A percentile compares a stretch with the other conserved stretches of the same genome.
phyloP scores from a whole-genome alignment of 495 filamentous ascomycete genomes.

The Oidiodendron maius region DNA sequence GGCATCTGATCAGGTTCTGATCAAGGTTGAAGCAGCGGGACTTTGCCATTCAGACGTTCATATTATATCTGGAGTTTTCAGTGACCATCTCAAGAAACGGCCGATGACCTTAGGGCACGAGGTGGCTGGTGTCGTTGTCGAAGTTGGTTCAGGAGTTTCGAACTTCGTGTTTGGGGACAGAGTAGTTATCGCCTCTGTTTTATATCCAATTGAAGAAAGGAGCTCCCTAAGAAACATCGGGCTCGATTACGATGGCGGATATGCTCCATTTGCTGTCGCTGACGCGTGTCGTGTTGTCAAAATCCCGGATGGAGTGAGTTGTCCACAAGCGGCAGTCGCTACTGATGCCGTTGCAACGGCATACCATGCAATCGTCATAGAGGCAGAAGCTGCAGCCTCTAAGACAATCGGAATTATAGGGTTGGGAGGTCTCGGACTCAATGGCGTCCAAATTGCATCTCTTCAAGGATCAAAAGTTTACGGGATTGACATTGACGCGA shows the following conservation, averaged over 20 bases:
- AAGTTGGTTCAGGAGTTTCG: background rate
- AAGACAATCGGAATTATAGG: background rate
- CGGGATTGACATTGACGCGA: conserved; percentile 1
- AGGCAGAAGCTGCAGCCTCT: background rate
- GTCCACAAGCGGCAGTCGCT: background rate
- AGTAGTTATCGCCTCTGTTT: conserved; percentile 1
- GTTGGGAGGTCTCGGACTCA: conserved; percentile 3
- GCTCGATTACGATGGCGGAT: conserved; percentile 5
- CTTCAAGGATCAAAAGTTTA: conserved; percentile 7
- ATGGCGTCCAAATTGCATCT: background rate
- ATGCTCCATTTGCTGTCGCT: conserved; percentile 3
- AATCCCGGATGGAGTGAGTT: conserved; percentile 1
- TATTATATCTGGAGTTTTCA: background rate
- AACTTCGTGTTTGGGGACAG: conserved; percentile 1
- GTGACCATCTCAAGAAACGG: background rate
- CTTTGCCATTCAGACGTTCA: conserved; percentile 7
- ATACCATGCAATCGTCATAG: conserved; percentile 2
- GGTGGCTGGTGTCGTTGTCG: background rate
- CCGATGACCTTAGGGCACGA: conserved; percentile 9
- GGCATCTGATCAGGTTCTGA: background rate
- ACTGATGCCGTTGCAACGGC: conserved; percentile 1
- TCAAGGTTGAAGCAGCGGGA: conserved; percentile 6
- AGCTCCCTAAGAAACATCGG: too few relatives aligned
- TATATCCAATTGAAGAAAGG: background rate
- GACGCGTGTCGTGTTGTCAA: background rate